phyloP scores from a whole-genome alignment of 78 protist genomes.

The Emiliania huxleyi region DNA sequence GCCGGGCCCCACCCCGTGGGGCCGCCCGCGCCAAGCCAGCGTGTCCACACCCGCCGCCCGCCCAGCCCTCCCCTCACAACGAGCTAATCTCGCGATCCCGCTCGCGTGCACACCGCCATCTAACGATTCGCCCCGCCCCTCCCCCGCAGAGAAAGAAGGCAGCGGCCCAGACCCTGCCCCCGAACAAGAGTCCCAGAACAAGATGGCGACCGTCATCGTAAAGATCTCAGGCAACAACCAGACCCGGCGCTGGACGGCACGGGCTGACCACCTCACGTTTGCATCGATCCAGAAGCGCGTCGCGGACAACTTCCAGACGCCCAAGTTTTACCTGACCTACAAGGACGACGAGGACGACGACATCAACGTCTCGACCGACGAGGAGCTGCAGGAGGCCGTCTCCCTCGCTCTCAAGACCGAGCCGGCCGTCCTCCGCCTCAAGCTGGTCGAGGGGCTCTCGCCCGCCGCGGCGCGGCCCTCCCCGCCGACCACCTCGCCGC shows the following conservation, averaged over 20 bases:
- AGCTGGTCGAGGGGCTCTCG: neutral
- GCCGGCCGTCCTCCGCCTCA: neutral
- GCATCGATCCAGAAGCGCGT: neutral
- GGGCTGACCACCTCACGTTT: neutral
- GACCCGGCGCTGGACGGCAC: neutral
- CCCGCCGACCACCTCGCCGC: neutral
- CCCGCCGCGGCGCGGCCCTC: neutral
- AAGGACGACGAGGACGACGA: conserved; percentile 3
- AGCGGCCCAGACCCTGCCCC: neutral
- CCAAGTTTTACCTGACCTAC: neutral
- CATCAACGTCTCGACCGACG: neutral
- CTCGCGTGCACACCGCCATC: no score
- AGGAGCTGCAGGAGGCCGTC: neutral
- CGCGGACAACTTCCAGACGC: neutral
- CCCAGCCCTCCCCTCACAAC: no score
- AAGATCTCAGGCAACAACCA: neutral
- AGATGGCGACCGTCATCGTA: neutral
- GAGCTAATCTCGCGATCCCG: no score
- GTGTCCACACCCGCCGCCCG: no score
- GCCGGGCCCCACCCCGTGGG: no score
- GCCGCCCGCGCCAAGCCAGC: no score
- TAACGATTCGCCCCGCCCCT: no score
- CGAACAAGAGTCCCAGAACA: neutral
- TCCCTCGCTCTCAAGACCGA: neutral
- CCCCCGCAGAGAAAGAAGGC: no score